Base-by-base conservation (phyloP, 192 early-diverging fungal genomes). In the Entomortierella beljakovae region DNA sequence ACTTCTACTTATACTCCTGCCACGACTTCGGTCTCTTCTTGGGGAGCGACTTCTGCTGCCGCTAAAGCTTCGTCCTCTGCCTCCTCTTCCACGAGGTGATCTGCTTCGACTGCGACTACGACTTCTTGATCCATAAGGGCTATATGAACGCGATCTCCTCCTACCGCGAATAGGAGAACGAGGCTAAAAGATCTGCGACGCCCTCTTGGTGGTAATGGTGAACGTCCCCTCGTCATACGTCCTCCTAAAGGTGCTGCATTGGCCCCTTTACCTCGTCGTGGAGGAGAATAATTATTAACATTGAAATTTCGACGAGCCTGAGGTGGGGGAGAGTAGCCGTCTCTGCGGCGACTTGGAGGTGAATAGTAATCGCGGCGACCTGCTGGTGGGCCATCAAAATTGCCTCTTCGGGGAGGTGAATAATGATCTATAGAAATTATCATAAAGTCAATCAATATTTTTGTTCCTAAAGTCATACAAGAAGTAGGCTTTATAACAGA, bases 91-190 rank as follows among this genome's bases (percentile, higher is more conserved):
- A 50, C 67, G 58, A 20, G 38, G 48, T 15, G 18, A 16, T 33
- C 52, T 66, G 50, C 71, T 61, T 38, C 37, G 37, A 29, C 28
- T 57, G 34, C 68, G 37, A 34, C 67, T 70, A 33, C 67, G 61
- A 55, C 75, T 79, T 32, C 75, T 64, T 16, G 75, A 79, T 37
- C 61, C 68, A 43, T 79, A 79, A 3, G 75, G 53, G 48, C 75
- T 79, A 28, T 50, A 79, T 26, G 75, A 79, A 25, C 75, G 75
- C 9, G 75, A 70, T 58, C 75, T 64, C 67, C 65, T 79, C 26
- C 75, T 56, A 28, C 75, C 75, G 32, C 75, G 75, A 31, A 79
- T 51, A 16, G 75, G 75, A 11, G 75, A 79, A 25, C 67, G 62
- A 20, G 59, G 23, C 70, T 72, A 37, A 51, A 72, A 6, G 75